Base-by-base conservation (phyloP, 2,329 filamentous ascomycete genomes). In the Arthrobotrys pseudoclavata region DNA sequence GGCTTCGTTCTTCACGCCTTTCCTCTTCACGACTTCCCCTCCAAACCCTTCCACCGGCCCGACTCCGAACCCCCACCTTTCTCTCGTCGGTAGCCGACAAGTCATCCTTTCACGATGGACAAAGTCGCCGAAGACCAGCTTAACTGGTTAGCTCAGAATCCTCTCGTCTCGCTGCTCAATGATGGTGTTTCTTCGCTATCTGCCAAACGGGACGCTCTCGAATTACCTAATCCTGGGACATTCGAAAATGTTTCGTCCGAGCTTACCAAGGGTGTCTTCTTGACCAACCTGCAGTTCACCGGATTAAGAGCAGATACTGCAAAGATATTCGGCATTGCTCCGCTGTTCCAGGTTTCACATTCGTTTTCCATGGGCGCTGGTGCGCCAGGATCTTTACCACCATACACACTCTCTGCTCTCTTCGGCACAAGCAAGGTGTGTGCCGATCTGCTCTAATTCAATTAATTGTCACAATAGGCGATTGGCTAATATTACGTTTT, bases 301-400 rank as follows among this genome's bases (percentile, higher is more conserved):
- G 96, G 96, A 82, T 89, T 99, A 84, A 92, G 95, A 84, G 96
- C 95, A 84, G 96, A 99, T 85, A 87, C 98, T 84, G 97, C 94
- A 84, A 98, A 97, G 88, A 91, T 93, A 83, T 97, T 98, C 86
- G 96, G 94, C 88, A 89, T 97, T 84, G 89, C 91, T 72, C 96
- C 96, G 74, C 87, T 98, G 81, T 99, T 99, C 88, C 95, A 98
- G 86, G 92, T 97, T 82, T 97, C 95, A 80, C 96, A 99, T 86
- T 93, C 96, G 82, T 96, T 99, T 84, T 91, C 95, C 69, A 93
- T 97, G 89, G 95, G 96, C 82, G 89, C 89, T 50, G 93, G 97
- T 85, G 90, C 92, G 81, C 74, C 74, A 4, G 74, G 74, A 53
- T n/a, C 67, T 20, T 87, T 97, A 84, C 94, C 94, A 84, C 96